Conservation (phyloP, 2,329 filamentous ascomycete genomes). For the Phialophora tarda region DNA sequence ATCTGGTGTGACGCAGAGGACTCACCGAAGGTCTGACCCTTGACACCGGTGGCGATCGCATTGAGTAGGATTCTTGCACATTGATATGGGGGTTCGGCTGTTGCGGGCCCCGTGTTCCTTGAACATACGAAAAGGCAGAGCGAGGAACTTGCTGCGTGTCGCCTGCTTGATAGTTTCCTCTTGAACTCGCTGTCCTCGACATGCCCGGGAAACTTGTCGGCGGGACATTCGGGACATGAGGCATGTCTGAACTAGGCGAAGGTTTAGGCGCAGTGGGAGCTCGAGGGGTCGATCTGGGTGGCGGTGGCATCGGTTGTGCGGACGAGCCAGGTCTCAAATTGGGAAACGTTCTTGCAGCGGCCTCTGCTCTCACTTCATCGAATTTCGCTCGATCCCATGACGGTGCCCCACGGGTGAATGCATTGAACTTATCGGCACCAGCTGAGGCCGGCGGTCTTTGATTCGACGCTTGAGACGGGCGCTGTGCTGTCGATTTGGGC, state of each 20-base stretch:
- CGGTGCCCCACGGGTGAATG: slow-evolving; percentile 36
- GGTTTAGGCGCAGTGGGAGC: slow-evolving; percentile 38
- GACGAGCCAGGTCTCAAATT: slow-evolving; percentile 31
- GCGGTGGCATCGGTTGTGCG: slow-evolving; percentile 32
- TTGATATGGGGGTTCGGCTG: slow-evolving; percentile 26
- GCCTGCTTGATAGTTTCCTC: slow-evolving; percentile 64
- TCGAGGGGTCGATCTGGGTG: slow-evolving; percentile 23
- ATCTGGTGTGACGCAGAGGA: slow-evolving; percentile 46
- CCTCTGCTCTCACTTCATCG: slow-evolving; percentile 37
- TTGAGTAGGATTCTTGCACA: slow-evolving; percentile 25
- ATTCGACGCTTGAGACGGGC: slow-evolving; percentile 23
- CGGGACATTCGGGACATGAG: slow-evolving; percentile 42
- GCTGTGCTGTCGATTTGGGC: slow-evolving; percentile 25
- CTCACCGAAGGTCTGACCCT: slow-evolving; percentile 40
- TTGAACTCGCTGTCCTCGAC: slow-evolving; percentile 50
- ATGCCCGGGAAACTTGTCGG: slow-evolving; percentile 44
- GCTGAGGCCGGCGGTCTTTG: slow-evolving; percentile 32
- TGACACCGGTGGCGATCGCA: slow-evolving; percentile 31
- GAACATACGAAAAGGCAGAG: slow-evolving; percentile 54
- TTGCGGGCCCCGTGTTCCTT: slow-evolving; percentile 25
- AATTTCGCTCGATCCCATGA: slow-evolving; percentile 37
- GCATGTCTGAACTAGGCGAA: slow-evolving; percentile 38
- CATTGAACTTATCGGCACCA: slow-evolving; percentile 38
- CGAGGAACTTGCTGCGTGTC: slow-evolving; percentile 62
- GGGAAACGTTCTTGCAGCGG: slow-evolving; percentile 36